Percentiles rank a stretch among this genome's conserved stretches.
Evolutionary conservation across 306 rosid species (phyloP).

Genomic region (Sophora flavescens): DNA sequence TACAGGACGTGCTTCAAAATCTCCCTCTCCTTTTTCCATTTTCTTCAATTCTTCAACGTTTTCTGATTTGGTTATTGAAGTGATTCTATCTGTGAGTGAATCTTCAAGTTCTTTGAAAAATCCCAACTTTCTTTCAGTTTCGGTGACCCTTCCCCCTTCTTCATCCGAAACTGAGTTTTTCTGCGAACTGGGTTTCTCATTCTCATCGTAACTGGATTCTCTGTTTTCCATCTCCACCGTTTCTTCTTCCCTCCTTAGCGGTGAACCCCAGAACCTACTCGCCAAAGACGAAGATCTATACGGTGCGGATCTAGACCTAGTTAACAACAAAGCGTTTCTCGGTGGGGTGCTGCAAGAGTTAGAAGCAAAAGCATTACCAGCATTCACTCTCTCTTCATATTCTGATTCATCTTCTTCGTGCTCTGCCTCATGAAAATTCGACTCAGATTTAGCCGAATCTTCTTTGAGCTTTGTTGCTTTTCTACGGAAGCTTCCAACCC

Average conservation of each 20-base stretch:
- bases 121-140: slow-evolving; percentile 43
- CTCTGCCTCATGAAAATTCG: slow-evolving; percentile 39
- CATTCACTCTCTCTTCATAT: slow-evolving; percentile 29
- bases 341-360: slow-evolving; percentile 60
- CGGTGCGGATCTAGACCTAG: slow-evolving; percentile 92
- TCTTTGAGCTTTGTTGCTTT: slow-evolving; percentile 45
- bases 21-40: slow-evolving; percentile 25
- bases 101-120: slow-evolving; percentile 48
- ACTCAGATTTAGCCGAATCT: slow-evolving; percentile 44
- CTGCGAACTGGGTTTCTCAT: slow-evolving; percentile 39
- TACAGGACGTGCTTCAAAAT: slow-evolving; percentile 49
- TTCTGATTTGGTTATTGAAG: slow-evolving; percentile 41
- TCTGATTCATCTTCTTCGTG: slow-evolving; percentile 43
- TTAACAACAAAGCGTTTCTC: slow-evolving; percentile 74
- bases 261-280: slow-evolving; percentile 71
- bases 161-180: slow-evolving; percentile 50
- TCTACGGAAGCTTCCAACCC: slow-evolving; percentile 44
- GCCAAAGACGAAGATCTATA: slow-evolving; percentile 79
- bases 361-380: slow-evolving; percentile 27
- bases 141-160: slow-evolving; percentile 41
- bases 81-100: slow-evolving; percentile 41
- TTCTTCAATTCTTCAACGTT: slow-evolving; percentile 39
- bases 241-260: slow-evolving; percentile 50
- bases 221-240: slow-evolving; percentile 41
- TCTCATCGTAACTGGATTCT: slow-evolving; percentile 4